Conservation (phyloP, 352 stramenopile genomes). For the Phytophthora europaea region DNA sequence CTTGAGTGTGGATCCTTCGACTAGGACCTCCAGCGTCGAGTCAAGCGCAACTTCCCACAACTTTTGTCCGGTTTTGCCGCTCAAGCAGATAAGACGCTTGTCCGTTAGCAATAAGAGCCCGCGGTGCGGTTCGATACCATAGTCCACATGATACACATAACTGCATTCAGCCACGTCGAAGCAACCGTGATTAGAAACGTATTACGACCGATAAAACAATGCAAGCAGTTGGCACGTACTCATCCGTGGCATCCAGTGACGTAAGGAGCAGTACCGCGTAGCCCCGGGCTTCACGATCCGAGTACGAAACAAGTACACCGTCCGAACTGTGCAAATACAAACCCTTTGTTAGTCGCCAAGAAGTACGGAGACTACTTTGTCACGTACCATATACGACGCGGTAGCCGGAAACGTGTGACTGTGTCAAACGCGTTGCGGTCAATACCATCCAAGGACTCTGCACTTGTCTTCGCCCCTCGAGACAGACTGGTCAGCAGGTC, state of each 20-base stretch:
- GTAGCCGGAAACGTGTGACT: conserved; percentile 74
- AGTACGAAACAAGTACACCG: conserved; percentile 85
- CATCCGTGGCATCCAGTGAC: conserved; percentile 77
- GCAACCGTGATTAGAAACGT: neutral
- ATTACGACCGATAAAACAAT: neutral
- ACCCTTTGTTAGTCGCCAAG: neutral
- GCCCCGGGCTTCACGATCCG: conserved; percentile 77
- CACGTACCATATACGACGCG: conserved; percentile 82
- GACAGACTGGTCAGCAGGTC: conserved; percentile 87
- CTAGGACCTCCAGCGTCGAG: conserved; percentile 74
- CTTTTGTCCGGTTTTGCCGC: conserved; percentile 76
- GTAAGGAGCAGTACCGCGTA: conserved; percentile 85
- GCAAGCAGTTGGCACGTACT: conserved; percentile 55
- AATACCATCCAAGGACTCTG: conserved; percentile 77
- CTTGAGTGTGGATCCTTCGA: conserved; percentile 47
- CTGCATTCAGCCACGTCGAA: conserved; percentile 36
- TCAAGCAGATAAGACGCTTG: conserved; percentile 85
- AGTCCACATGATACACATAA: conserved; percentile 89
- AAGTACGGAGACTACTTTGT: neutral
- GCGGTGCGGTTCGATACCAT: conserved; percentile 69
- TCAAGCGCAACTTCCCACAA: conserved; percentile 87
- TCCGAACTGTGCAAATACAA: conserved; percentile 59
- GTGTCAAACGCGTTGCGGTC: conserved; percentile 52
- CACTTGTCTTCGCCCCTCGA: conserved; percentile 83
- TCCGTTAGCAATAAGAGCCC: conserved; percentile 84